phyloP scores from a whole-genome alignment of 139 green algal species.

The Picocystis salinarum region DNA sequence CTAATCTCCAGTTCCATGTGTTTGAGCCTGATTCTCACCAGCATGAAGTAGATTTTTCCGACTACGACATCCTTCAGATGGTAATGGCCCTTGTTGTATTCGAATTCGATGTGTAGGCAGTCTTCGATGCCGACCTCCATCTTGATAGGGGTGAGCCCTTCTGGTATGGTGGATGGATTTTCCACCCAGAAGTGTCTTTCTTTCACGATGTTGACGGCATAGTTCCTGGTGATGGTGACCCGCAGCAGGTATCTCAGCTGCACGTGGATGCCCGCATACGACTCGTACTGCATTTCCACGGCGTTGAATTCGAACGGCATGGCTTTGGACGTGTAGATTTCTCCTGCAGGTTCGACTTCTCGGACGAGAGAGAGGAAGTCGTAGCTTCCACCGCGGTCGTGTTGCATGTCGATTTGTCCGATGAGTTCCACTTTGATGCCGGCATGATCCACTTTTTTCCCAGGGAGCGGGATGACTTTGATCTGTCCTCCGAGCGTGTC shows the following conservation, averaged over 20 bases:
- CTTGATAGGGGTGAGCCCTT: slow-evolving; percentile 24
- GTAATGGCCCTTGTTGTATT: slow-evolving; percentile 80
- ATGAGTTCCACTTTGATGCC: slow-evolving; percentile 91
- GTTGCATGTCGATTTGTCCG: slow-evolving; percentile 83
- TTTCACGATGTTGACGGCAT: slow-evolving; percentile 47
- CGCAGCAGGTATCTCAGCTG: slow-evolving; percentile 39
- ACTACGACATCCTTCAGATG: slow-evolving; percentile 78
- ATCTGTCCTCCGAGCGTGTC: slow-evolving; percentile 47
- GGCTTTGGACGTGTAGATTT: slow-evolving; percentile 40
- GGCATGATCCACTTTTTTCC: slow-evolving; percentile 77
- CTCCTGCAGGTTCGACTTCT: slow-evolving; percentile 38
- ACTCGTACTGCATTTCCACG: slow-evolving; percentile 94
- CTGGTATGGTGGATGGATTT: too few relatives aligned
- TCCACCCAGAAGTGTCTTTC: slow-evolving; percentile 76
- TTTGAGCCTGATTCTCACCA: slow-evolving; percentile 96
- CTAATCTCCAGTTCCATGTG: slow-evolving; percentile 99
- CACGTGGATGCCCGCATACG: slow-evolving; percentile 61
- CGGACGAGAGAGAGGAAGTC: slow-evolving; percentile 57
- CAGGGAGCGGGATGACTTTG: slow-evolving; percentile 33
- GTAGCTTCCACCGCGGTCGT: slow-evolving; percentile 55
- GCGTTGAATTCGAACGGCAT: slow-evolving; percentile 88
- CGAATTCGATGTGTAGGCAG: slow-evolving; percentile 99
- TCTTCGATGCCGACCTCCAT: slow-evolving; percentile 99
- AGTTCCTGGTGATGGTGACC: slow-evolving; percentile 56
- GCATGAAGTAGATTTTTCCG: slow-evolving; percentile 94